These are phyloP conservation scores for Coemansia sp. DNA, from an alignment of 192 early-diverging fungal species.

Conservation along the genomic window DNA sequence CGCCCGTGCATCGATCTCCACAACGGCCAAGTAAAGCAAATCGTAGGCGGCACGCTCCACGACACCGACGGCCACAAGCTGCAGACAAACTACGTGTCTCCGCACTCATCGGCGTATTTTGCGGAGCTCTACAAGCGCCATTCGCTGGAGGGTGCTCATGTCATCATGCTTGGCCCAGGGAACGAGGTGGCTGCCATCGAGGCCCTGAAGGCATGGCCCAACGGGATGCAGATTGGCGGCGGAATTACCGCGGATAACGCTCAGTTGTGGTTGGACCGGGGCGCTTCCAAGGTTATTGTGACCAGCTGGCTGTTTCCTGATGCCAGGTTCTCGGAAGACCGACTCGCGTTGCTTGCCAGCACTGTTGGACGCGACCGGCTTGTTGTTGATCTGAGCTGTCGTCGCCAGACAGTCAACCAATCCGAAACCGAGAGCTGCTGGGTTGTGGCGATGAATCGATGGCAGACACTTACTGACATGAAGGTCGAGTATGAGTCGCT, in stretches of 20 bases:
- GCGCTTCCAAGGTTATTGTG: conserved; percentile 94
- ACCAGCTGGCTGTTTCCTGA: conserved; percentile 93
- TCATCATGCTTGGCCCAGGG: conserved; percentile 89
- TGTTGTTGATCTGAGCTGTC: conserved; percentile 76
- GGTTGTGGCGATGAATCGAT: conserved; percentile 97
- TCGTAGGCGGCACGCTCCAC: conserved; percentile 90
- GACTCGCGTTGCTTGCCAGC: conserved; percentile 57
- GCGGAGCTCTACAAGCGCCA: conserved; percentile 77
- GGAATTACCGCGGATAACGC: conserved; percentile 91
- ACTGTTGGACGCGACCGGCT: conserved; percentile 60
- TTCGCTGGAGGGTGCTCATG: conserved; percentile 80
- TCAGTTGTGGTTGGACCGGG: conserved; percentile 77
- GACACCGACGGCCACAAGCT: conserved; percentile 63
- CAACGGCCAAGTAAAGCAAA: conserved; percentile 96
- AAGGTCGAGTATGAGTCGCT: conserved; percentile 66
- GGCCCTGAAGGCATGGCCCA: conserved; percentile 84
- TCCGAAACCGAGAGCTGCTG: conserved; percentile 57
- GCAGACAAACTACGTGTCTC: conserved; percentile 92
- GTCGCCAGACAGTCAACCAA: conserved; percentile 34
- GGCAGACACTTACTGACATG: conserved; percentile 95
- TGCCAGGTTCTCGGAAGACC: conserved; percentile 65
- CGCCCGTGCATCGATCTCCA: conserved; percentile 99
- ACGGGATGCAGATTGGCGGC: conserved; percentile 89
- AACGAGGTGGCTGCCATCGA: conserved; percentile 85
- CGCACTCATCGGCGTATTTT: conserved; percentile 77